These are phyloP conservation scores for Wickerhamomyces queroliae DNA, from an alignment of 805 yeast genomes.

Conservation along the genomic window DNA sequence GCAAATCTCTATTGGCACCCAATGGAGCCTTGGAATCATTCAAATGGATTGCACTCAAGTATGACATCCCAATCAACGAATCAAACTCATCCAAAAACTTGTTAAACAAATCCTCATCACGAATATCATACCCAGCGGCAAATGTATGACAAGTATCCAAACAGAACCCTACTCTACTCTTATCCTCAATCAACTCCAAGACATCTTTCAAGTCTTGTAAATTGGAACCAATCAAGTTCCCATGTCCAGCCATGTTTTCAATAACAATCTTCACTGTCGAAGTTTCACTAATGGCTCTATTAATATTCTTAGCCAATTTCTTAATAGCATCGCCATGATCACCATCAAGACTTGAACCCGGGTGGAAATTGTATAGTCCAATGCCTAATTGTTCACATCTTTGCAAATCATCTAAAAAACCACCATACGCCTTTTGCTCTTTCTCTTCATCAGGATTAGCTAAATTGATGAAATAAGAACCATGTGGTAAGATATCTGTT, in stretches of 20 bases:
- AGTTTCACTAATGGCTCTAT: slow-evolving; percentile 71
- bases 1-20: slow-evolving; percentile 86
- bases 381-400: slow-evolving; percentile 84
- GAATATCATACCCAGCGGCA: slow-evolving; percentile 92
- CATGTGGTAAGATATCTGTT: slow-evolving; percentile 88
- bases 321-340: slow-evolving; percentile 60
- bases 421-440: slow-evolving; percentile 65
- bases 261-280: slow-evolving; percentile 78
- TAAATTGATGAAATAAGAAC: slow-evolving; percentile 86
- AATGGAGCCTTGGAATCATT: slow-evolving; percentile 95
- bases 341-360: slow-evolving; percentile 79
- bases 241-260: slow-evolving; percentile 98
- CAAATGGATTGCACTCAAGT: slow-evolving; percentile 75
- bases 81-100: slow-evolving; percentile 79
- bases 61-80: slow-evolving; percentile 62
- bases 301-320: slow-evolving; percentile 73
- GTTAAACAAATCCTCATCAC: slow-evolving; percentile 49
- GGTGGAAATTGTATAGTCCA: slow-evolving; percentile 88
- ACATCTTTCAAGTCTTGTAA: slow-evolving; percentile 72
- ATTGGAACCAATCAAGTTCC: slow-evolving; percentile 79
- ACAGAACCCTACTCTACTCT: slow-evolving; percentile 88
- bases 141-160: slow-evolving; percentile 94
- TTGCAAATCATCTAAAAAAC: slow-evolving; percentile 79
- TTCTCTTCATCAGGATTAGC: slow-evolving; percentile 87
- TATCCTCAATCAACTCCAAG: slow-evolving; percentile 73